Conservation (phyloP, 306 rosid species). For the Benincasa hispida region DNA sequence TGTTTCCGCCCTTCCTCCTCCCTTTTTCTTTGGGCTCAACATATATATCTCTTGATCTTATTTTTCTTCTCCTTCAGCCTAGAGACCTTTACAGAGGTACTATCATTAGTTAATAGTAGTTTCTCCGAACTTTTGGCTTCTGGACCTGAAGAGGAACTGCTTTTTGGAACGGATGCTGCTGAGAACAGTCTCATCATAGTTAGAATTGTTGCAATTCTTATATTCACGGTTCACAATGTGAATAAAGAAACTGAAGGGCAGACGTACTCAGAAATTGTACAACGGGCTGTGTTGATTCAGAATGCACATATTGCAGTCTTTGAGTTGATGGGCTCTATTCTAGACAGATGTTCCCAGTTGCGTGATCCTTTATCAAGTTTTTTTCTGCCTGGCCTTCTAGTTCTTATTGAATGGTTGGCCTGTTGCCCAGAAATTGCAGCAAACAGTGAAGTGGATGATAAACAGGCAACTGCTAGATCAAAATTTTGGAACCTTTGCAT, state of each 20-base stretch:
- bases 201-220: conserved; percentile 55
- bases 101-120: conserved; percentile 44
- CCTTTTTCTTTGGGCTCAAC: not conserved
- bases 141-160: conserved; percentile 57
- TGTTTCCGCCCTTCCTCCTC: not conserved
- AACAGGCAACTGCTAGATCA: conserved; percentile 49
- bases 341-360: conserved; percentile 63
- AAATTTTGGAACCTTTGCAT: conserved; percentile 66
- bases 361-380: conserved; percentile 56
- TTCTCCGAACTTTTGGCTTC: conserved; percentile 47
- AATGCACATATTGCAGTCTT: conserved; percentile 79
- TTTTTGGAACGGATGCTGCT: conserved; percentile 50
- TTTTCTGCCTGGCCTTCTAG: conserved; percentile 78
- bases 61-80: conserved; percentile 28
- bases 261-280: conserved; percentile 84
- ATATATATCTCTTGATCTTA: conserved; percentile 7
- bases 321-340: conserved; percentile 58
- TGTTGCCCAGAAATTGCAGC: conserved; percentile 58
- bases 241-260: conserved; percentile 82
- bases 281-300: conserved; percentile 73
- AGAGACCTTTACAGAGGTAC: conserved; percentile 80
- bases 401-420: conserved; percentile 94
- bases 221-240: conserved; percentile 67
- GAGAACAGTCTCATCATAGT: conserved; percentile 64
- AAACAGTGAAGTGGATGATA: conserved; percentile 51